Percentiles rank a stretch among this genome's conserved stretches.
These are phyloP conservation scores for Goffeauzyma gilvescens DNA, from an alignment of 768 basidiomycete genomes.

Conservation along the genomic window DNA sequence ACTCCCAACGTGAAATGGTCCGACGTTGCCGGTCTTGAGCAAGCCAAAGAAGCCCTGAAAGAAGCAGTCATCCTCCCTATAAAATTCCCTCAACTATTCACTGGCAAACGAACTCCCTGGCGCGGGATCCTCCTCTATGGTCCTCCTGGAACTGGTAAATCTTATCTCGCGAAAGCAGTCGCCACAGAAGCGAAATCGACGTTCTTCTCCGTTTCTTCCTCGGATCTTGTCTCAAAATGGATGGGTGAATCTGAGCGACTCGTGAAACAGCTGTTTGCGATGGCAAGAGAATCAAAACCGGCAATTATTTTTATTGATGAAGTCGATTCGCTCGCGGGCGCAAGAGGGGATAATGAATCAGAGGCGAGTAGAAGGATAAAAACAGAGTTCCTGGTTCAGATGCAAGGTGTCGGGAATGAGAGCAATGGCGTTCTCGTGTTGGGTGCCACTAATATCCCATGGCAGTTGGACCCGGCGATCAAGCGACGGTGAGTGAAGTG, in stretches of 20 bases:
- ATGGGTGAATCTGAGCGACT: slow-evolving; percentile 94
- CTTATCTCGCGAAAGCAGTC: slow-evolving; percentile 90
- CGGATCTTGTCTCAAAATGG: slow-evolving; percentile 96
- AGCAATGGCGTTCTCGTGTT: slow-evolving; percentile 89
- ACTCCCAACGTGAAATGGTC: slow-evolving; percentile 96
- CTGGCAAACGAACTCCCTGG: slow-evolving; percentile 96
- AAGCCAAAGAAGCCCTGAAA: slow-evolving; percentile 85
- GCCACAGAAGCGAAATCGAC: slow-evolving; percentile 98
- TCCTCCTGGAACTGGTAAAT: slow-evolving; percentile 94
- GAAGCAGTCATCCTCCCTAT: slow-evolving; percentile 99
- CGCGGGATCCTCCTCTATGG: slow-evolving; percentile 87
- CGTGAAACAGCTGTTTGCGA: slow-evolving; percentile 86
- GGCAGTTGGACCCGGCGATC: slow-evolving; percentile 93
- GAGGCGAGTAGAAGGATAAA: slow-evolving; percentile 95
- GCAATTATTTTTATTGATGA: slow-evolving; percentile 99
- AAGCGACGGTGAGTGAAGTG: slow-evolving; percentile 62
- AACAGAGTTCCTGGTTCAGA: slow-evolving; percentile 65
- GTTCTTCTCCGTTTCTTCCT: slow-evolving; percentile 89
- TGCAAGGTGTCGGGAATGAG: slow-evolving; percentile 97
- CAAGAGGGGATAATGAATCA: slow-evolving; percentile 87
- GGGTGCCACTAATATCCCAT: slow-evolving; percentile 95
- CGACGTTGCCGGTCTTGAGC: slow-evolving; percentile 89
- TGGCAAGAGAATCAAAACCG: slow-evolving; percentile 89
- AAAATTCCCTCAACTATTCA: slow-evolving; percentile 97
- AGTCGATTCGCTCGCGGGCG: slow-evolving; percentile 86